Evolutionary conservation across 2,329 filamentous ascomycete genomes (phyloP), one percentile per base, ranked within the genome.

Genomic region (Xylaria arbuscula): DNA sequence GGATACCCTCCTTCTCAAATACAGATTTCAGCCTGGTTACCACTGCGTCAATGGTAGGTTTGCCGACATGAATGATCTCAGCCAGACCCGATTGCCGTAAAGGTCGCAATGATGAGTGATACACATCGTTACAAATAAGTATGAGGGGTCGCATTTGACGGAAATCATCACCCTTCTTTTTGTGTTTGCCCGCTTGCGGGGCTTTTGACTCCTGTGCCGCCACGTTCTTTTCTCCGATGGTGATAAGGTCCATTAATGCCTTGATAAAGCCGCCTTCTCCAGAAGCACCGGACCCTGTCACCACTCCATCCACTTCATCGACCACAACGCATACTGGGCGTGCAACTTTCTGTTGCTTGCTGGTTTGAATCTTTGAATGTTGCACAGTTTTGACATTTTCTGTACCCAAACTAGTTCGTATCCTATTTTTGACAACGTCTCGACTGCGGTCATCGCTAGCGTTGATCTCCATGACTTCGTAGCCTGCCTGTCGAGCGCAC

Each of bases 401-500:
- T 0, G 96, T 99, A 0, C 93, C 94, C 40, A 99, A 86, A 78
- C 93, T 95, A 65, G 97, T 97, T 73, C 93, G 88, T 72, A 99
- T 98, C 17, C 94, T 88, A 7, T 93, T 93, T 77, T 93, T 96
- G 42, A 99, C 96, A 1, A 99, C 93, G 76, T 95, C 90, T 36
- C 88, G 87, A 76, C 93, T 97, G 75, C 96, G 88, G 77, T 99
- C 97, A 77, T 99, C 96, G 75, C 95, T 98, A 9, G 97, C 96
- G 75, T 99, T 99, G 81, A 99, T 97, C 78, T 99, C 96, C 77
- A 98, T 88, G 0, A 97, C 92, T 76, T 98, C 96, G 75, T 99
- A 99, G 0, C 96, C 96, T 5, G 96, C 96, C 80, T 99, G 96
- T 73, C 87, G 90, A 0, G 97, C 97, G 78, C 96, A 98, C 0